These are phyloP conservation scores for Persicaria tinctoria DNA, from an alignment of 148 eudicot genomes.

Conservation along the genomic window DNA sequence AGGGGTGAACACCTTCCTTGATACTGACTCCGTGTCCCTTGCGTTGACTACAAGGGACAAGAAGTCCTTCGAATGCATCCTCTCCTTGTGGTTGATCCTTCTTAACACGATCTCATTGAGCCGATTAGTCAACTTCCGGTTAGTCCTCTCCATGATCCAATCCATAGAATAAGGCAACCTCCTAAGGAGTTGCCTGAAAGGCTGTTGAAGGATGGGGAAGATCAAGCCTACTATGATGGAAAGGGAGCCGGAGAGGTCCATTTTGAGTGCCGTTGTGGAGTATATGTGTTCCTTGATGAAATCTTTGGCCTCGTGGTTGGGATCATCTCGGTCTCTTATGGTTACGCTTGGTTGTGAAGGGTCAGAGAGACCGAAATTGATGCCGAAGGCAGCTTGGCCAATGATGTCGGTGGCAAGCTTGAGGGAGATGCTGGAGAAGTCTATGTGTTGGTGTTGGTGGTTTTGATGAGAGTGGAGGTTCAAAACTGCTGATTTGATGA, in stretches of 20 bases:
- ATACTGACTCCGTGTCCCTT: constrained; percentile 41
- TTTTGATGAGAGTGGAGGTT: constrained; percentile 24
- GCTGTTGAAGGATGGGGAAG: constrained; percentile 70
- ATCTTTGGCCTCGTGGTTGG: constrained; percentile 30
- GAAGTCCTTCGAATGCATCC: constrained; percentile 54
- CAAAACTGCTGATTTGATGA: constrained; percentile 44
- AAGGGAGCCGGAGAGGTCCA: constrained; percentile 87
- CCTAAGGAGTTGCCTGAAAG: constrained; percentile 64
- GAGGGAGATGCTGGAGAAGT: constrained; percentile 64
- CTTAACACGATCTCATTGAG: constrained; percentile 52
- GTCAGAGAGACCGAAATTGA: constrained; percentile 68
- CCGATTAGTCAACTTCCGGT: constrained; percentile 38
- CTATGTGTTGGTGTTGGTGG: constrained; percentile 28
- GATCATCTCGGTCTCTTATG: constrained; percentile 10
- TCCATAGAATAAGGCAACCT: constrained; percentile 79
- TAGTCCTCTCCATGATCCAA: constrained; percentile 58
- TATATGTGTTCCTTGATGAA: constrained; percentile 80
- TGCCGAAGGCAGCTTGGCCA: constrained; percentile 87
- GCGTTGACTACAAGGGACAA: constrained; percentile 67
- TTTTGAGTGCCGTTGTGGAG: constrained; percentile 78
- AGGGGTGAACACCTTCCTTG: constrained; percentile 45
- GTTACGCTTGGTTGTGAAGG: constrained; percentile 21
- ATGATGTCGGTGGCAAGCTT: constrained; percentile 76
- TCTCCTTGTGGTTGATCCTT: constrained; percentile 31
- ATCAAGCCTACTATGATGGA: constrained; percentile 74